Conservation (phyloP, 1,139 yeast genomes). For the Maudiozyma humilis region DNA sequence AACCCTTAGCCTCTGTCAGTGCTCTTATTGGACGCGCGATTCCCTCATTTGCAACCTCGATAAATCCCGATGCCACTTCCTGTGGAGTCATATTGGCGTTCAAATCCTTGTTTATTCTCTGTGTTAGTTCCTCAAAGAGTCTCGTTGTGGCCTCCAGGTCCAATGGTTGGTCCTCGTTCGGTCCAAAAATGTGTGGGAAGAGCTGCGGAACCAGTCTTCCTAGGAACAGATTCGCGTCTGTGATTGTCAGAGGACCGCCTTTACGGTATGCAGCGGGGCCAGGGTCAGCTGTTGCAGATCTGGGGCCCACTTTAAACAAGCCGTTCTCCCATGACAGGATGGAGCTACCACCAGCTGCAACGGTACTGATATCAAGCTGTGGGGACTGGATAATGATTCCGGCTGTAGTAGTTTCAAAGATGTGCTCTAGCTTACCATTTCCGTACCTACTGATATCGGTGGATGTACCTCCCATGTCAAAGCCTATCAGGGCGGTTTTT, state of each 20-base stretch:
- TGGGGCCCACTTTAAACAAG: slow-evolving; percentile 50
- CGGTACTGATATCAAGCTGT: slow-evolving; percentile 49
- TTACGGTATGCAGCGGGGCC: slow-evolving; percentile 56
- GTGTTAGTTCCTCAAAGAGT: slow-evolving; percentile 38
- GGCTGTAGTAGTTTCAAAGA: slow-evolving; percentile 49
- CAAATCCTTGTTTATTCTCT: slow-evolving; percentile 36
- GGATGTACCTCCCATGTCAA: slow-evolving; percentile 59
- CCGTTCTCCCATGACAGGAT: slow-evolving; percentile 47
- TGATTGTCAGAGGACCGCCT: slow-evolving; percentile 51
- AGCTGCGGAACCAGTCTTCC: slow-evolving; percentile 48
- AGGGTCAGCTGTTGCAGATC: slow-evolving; percentile 54
- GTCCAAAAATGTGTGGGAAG: slow-evolving; percentile 52
- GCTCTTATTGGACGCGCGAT: slow-evolving; percentile 53
- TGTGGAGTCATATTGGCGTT: slow-evolving; percentile 33
- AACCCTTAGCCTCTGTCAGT: slow-evolving; percentile 48
- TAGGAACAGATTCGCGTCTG: slow-evolving; percentile 49
- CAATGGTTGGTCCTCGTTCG: slow-evolving; percentile 45
- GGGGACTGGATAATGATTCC: slow-evolving; percentile 52
- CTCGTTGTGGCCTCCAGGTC: slow-evolving; percentile 36
- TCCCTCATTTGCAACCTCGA: slow-evolving; percentile 46
- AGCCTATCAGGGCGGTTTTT: slow-evolving; percentile 43
- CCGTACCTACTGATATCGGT: slow-evolving; percentile 47
- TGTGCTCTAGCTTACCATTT: slow-evolving; percentile 43
- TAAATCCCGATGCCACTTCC: slow-evolving; percentile 46
- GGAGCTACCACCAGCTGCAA: slow-evolving; percentile 59